Evolutionary conservation across 331 rosid species (phyloP), one percentile per base, ranked within the genome.

Genomic region (Malus hybrid): DNA sequence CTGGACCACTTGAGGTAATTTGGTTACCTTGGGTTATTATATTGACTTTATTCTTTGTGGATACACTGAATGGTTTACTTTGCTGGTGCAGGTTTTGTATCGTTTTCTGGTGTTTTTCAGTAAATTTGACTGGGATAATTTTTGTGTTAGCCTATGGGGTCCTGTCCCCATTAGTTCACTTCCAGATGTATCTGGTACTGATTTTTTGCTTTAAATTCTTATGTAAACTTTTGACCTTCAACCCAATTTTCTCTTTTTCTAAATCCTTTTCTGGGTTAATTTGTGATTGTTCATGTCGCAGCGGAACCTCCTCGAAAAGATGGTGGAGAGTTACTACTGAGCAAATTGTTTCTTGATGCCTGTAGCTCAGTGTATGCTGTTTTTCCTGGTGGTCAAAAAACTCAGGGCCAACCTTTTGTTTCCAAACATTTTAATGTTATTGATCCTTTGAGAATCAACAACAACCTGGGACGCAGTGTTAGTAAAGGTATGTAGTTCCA

Each of bases 401-500:
- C 85, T 82, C 96, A 86, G 82, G 97, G 93, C 50, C 99, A 84
- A 71, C 82, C 93, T 50, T 95, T 95, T 87, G 88, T 87, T 80
- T 90, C 97, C 81, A 95, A 95, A 80, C 87, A 89, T 84, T 95
- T 95, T 84, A 95, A 95, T 83, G 99, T 95, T 73, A 92, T 95
- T 73, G 99, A 95, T 81, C 98, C 98, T 50, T 85, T 95, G 89
- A 93, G 99, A 75, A 83, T 90, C 57, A 95, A 92, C 87, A 95
- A 95, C 87, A 95, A 95, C 85, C 98, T 95, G 82, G 99, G 99
- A 70, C 96, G 99, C 54, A 95, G 99, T 82, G 99, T 95, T 71
- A 95, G 99, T 86, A 95, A 95, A 95, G 98, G 99, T 95, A 78
- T 73, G 78, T 80, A 48, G 69, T 57, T 73, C 75, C 69, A 57